Evolutionary conservation across 495 filamentous ascomycete genomes (phyloP), one percentile per base, ranked within the genome.

Genomic region (Talaromyces borbonicus): DNA sequence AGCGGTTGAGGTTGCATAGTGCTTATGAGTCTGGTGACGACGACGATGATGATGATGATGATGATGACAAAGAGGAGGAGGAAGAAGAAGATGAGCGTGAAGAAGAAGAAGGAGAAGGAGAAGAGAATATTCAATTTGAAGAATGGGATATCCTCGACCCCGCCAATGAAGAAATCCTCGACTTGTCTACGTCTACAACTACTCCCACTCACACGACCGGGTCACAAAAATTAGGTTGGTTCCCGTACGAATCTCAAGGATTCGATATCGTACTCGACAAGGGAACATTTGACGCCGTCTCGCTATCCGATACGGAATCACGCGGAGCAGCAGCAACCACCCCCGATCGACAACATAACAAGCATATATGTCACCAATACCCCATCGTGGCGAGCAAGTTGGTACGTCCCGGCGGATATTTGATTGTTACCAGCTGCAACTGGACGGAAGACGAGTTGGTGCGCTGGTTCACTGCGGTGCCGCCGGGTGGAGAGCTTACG

Each of bases 261-360:
- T 96, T 88, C 59, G 88, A 96, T 65, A 75, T 96, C 0, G 82
- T 95, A 0, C 72, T 96, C 5, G 92, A 98, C 63, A 98, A 98
- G 60, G 92, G 92, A 19, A 98, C 92, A 1, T 98, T 95, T 65
- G 92, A 98, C 71, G 92, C 92, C 2, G 79, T 98, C 5, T 83
- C 78, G 31, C 64, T 98, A 15, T 78, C 73, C 35, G 74, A 72
- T n/a, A n/a, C 25, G 85, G 85, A 58, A 30, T 16, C 30, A 35
- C 19, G n/a, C 5, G 27, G 15, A 32, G 42, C 8, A 19, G 36
- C 6, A 33, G 26, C 11, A 19, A 27, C 23, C 30, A 46, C 3
- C n/a, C n/a, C n/a, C n/a, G n/a, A 9, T 31, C 47, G 55, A 55
- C 18, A 60, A 62, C 44, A 55, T n/a, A 47, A 63, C 68, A 8